Evolutionary conservation across 352 stramenopile species (phyloP).

Genomic region (Pythium pectinolyticum): DNA sequence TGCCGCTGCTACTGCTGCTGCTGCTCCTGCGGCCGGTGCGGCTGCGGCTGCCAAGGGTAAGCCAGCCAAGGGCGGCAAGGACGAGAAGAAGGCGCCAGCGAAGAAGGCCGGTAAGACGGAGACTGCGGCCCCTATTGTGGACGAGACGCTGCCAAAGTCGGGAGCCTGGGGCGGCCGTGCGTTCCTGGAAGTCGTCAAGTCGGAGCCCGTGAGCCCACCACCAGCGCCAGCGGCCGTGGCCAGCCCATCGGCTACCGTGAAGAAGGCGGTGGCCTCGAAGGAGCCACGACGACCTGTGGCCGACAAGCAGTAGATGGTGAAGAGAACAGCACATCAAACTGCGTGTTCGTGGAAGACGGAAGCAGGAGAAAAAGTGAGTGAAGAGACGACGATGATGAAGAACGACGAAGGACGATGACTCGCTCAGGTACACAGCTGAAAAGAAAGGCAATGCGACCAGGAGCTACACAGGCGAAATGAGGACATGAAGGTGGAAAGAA

Average conservation of each 20-base stretch:
- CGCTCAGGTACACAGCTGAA: background rate
- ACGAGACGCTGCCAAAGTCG: slow-evolving; percentile 56
- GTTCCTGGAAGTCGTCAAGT: slow-evolving; percentile 85
- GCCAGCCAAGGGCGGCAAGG: slow-evolving; percentile 36
- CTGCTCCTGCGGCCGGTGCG: slow-evolving; percentile 12
- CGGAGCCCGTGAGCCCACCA: slow-evolving; percentile 50
- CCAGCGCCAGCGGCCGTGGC: slow-evolving; percentile 29
- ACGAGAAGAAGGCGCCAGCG: slow-evolving; percentile 40
- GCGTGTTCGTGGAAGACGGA: slow-evolving; percentile 7
- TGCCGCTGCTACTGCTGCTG: slow-evolving; percentile 1
- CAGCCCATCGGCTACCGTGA: slow-evolving; percentile 12
- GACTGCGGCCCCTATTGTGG: slow-evolving; percentile 25
- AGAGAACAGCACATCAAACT: background rate
- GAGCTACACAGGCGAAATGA: background rate
- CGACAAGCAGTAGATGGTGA: slow-evolving; percentile 50
- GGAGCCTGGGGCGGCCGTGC: slow-evolving; percentile 80
- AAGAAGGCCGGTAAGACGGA: slow-evolving; percentile 9
- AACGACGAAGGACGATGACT: background rate
- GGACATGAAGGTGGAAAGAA: background rate
- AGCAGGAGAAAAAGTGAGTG: background rate
- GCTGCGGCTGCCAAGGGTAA: slow-evolving; percentile 36
- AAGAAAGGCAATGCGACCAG: background rate
- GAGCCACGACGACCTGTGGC: slow-evolving; percentile 26
- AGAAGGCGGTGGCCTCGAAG: slow-evolving; percentile 31
- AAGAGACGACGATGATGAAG: background rate